These are phyloP conservation scores for Taxillus chinensis DNA, from an alignment of 164 flowering plant species.

Conservation along the genomic window DNA sequence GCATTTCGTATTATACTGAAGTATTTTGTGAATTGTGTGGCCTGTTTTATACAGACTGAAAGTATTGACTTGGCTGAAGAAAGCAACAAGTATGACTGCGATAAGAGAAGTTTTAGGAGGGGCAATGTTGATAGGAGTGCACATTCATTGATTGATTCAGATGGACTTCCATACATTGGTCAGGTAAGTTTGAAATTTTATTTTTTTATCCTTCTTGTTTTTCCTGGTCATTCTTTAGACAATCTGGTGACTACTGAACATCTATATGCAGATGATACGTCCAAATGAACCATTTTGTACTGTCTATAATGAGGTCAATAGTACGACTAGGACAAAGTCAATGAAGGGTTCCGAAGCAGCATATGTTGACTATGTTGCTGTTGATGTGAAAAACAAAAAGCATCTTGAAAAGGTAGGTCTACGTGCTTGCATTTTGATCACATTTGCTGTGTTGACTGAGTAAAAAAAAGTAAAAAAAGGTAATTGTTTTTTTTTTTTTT, in stretches of 20 bases:
- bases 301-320: constrained; percentile 31
- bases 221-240: not conserved
- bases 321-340: constrained; percentile 10
- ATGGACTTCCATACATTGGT: constrained; percentile 91
- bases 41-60: constrained; percentile 47
- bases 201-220: not conserved
- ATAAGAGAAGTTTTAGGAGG: constrained; percentile 40
- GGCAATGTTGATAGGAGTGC: constrained; percentile 35
- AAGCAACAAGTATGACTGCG: constrained; percentile 25
- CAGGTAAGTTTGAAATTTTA: constrained; percentile 44
- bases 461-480: too few species aligned
- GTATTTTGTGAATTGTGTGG: not conserved
- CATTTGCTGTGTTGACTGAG: too few species aligned
- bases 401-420: constrained; percentile 51
- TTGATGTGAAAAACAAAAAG: constrained; percentile 54
- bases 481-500: too few species aligned
- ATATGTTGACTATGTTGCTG: constrained; percentile 67
- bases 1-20: too few species aligned
- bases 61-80: constrained; percentile 63
- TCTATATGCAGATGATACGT: constrained; percentile 38
- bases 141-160: constrained; percentile 48
- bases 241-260: not conserved
- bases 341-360: constrained; percentile 72
- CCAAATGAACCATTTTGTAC: constrained; percentile 59
- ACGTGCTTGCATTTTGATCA: not conserved